These are phyloP conservation scores for Paramecium sonneborni DNA, from an alignment of 73 alveolate genomes.

Conservation along the genomic window DNA sequence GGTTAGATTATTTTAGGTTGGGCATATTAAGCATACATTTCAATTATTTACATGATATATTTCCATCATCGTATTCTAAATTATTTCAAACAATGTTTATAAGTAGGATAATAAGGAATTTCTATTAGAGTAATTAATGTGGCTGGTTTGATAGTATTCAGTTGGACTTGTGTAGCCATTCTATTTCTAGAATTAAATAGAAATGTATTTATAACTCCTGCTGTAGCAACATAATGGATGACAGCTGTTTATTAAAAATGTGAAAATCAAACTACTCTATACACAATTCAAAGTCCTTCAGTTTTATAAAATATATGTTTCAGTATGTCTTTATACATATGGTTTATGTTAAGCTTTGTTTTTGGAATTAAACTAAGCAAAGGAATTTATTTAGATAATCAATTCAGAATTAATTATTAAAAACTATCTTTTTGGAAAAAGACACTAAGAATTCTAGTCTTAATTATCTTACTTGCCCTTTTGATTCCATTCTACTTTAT, in stretches of 20 bases:
- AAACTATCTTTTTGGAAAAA: neutral
- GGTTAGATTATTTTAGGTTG: conserved; percentile 63
- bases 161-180: neutral
- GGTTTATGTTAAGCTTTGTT: neutral
- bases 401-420: neutral
- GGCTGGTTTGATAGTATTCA: neutral
- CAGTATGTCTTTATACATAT: neutral
- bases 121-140: neutral
- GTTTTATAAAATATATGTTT: neutral
- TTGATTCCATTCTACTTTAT: neutral
- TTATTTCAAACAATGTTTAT: neutral
- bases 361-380: neutral
- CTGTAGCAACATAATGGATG: conserved; percentile 2
- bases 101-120: neutral
- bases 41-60: neutral
- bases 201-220: neutral
- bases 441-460: neutral
- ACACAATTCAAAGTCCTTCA: neutral
- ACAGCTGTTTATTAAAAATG: neutral
- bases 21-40: neutral
- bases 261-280: neutral
- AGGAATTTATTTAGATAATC: neutral
- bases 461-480: neutral
- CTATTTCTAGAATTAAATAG: neutral
- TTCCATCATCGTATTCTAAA: neutral